A percentile compares a stretch with the other conserved stretches of the same genome.
Conservation (phyloP, 768 basidiomycete species). For the Rickenella mellea region DNA sequence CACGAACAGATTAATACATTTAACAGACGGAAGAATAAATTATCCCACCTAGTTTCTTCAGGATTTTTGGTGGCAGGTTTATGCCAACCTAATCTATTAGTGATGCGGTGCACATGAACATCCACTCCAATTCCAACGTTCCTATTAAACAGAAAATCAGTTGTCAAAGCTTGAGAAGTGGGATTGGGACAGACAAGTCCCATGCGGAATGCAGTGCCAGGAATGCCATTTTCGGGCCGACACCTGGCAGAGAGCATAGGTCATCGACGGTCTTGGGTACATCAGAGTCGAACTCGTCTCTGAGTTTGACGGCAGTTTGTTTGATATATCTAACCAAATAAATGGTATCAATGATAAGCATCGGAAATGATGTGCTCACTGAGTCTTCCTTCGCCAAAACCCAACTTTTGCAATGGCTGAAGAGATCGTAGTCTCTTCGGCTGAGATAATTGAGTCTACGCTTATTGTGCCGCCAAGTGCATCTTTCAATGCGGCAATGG, state of each 20-base stretch:
- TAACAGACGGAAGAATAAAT: not conserved
- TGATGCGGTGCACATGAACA: constrained; percentile 92
- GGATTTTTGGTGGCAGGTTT: constrained; percentile 73
- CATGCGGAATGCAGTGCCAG: constrained; percentile 76
- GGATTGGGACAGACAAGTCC: constrained; percentile 43
- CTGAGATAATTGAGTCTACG: constrained; percentile 56
- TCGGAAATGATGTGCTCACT: constrained; percentile 30
- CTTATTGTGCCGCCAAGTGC: constrained; percentile 76
- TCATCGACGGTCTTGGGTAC: constrained; percentile 86
- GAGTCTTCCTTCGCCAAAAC: constrained; percentile 84
- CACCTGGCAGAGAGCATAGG: constrained; percentile 79
- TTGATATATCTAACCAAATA: constrained; percentile 51
- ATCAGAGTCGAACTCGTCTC: constrained; percentile 69
- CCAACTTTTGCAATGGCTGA: constrained; percentile 84
- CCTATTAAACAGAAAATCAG: constrained; percentile 24
- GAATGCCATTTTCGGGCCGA: constrained; percentile 97
- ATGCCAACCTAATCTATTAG: constrained; percentile 91
- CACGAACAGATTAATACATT: not conserved
- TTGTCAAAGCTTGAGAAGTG: not conserved
- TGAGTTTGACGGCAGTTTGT: constrained; percentile 57
- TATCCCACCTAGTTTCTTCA: constrained; percentile 70
- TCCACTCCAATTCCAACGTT: constrained; percentile 93
- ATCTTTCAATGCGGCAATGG: constrained; percentile 61
- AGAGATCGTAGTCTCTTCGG: constrained; percentile 53
- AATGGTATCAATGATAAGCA: constrained; percentile 1